A percentile compares a stretch with the other conserved stretches of the same genome.
Conservation (phyloP, 140 eudicot species). For the Anethum foeniculum region DNA sequence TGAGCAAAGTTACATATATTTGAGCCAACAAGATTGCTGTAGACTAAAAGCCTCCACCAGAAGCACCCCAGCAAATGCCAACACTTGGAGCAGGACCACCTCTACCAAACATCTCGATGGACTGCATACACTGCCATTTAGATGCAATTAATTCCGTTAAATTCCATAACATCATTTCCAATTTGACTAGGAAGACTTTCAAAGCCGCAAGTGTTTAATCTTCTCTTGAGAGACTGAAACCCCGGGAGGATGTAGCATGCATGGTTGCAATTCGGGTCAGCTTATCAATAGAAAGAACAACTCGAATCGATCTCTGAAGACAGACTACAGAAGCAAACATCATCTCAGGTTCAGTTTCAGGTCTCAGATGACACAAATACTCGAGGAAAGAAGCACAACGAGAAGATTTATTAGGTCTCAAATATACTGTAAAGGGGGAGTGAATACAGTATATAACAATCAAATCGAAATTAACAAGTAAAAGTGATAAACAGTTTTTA, state of each 20-base stretch:
- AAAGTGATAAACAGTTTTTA: too few relatives aligned
- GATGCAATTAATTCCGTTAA: conserved; percentile 38
- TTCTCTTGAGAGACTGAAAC: conserved; percentile 25
- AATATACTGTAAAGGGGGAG: too few relatives aligned
- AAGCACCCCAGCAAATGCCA: conserved; percentile 94
- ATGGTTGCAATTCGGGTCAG: conserved; percentile 43
- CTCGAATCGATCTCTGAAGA: conserved; percentile 51
- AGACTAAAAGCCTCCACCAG: conserved; percentile 93
- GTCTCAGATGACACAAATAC: conserved; percentile 45
- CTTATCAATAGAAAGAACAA: conserved; percentile 38
- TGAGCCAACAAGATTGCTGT: conserved; percentile 48
- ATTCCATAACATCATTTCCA: conserved; percentile 37
- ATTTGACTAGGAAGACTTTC: conserved; percentile 31
- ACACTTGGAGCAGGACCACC: conserved; percentile 99
- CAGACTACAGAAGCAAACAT: conserved; percentile 65
- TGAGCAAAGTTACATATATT: conserved; percentile 56
- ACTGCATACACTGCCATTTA: conserved; percentile 34
- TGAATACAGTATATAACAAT: too few relatives aligned
- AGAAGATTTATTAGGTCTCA: not conserved
- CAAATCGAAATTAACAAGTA: too few relatives aligned
- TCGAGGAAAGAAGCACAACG: conserved; percentile 32
- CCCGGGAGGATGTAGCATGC: conserved; percentile 10
- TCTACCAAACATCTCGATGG: conserved; percentile 68
- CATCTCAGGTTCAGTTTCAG: conserved; percentile 39
- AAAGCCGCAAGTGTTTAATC: conserved; percentile 56